Conservation (phyloP, 305 asterid species). For the Solanum aculeatissimum region DNA sequence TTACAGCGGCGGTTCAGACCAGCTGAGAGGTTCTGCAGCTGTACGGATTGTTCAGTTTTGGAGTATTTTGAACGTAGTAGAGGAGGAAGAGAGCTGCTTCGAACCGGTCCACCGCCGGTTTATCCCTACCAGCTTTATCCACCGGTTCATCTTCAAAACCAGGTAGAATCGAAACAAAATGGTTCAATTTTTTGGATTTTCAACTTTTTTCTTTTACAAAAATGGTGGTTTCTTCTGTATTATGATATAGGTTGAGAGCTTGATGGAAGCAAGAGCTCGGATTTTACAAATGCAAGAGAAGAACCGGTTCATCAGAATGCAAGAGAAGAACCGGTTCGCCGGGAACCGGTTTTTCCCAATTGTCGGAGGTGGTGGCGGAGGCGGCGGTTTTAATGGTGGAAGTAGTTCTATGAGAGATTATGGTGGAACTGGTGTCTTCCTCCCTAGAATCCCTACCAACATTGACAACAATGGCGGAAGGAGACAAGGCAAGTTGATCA, state of each 20-base stretch:
- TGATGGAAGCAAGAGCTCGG: conserved; percentile 4
- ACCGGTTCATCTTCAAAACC: conserved; percentile 12
- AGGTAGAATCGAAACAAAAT: neutral
- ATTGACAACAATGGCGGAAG: neutral
- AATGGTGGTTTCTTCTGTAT: neutral
- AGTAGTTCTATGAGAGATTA: neutral
- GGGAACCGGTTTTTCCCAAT: conserved; percentile 5
- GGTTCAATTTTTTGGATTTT: neutral
- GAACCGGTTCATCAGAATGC: neutral
- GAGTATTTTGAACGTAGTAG: neutral
- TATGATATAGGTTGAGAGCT: neutral
- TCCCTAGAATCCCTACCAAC: conserved; percentile 5
- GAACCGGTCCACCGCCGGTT: neutral
- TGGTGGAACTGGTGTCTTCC: conserved; percentile 23
- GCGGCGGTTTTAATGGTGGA: neutral
- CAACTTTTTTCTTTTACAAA: neutral
- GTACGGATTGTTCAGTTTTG: neutral
- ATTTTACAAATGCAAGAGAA: conserved; percentile 4
- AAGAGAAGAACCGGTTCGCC: neutral
- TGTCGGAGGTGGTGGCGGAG: neutral
- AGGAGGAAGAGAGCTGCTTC: neutral
- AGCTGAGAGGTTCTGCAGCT: neutral
- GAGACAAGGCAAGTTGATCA: conserved; percentile 6
- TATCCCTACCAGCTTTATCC: neutral
- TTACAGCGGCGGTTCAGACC: conserved; percentile 7